Evolutionary conservation across 2,329 filamentous ascomycete species (phyloP), one percentile per base, ranked within the genome.

Genomic region (Aspergillus sp.): DNA sequence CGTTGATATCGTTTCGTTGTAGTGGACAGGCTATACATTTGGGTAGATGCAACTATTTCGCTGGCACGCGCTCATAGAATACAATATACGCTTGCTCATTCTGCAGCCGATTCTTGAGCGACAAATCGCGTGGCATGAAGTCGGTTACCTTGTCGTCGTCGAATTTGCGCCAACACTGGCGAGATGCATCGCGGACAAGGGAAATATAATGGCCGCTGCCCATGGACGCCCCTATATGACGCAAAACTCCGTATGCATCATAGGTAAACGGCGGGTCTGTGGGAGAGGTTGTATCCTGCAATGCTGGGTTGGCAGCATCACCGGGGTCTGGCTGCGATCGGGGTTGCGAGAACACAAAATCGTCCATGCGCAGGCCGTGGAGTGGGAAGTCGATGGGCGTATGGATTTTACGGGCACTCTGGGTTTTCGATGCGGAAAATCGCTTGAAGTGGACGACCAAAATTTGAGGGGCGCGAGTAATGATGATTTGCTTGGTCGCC

Each of bases 181-280:
- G 79, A 34, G 80, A 81, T 43, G 83, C 81, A 68, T 89, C 86
- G 49, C 85, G 85, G 63, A 91, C 85, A 61, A 90, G 87, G 3
- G 88, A 85, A 57, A 89, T 89, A 75, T 97, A 97, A 77, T 97
- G 93, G 0, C 93, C 93, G 54, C 85, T 86, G 43, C 86, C 85
- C 56, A 91, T 81, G 1, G 83, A 87, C 1, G 80, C 79, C 23
- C 93, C 93, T 4, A 86, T 77, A 74, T 97, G 93, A 64, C 91
- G 84, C 57, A 96, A 86, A 7, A 97, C 90, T 2, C 89, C 94
- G 73, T 96, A 97, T 56, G 91, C 89, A 72, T 96, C 90, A 76
- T 97, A 99, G 5, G 82, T 80, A 71, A 91, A 92, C 0, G 91
- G 89, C 0, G 75, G 74, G 56, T 72, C 79, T 59, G 69, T 79